Evolutionary conservation across 768 basidiomycete genomes (phyloP).

Genomic region (Fistulinella prunicolor): DNA sequence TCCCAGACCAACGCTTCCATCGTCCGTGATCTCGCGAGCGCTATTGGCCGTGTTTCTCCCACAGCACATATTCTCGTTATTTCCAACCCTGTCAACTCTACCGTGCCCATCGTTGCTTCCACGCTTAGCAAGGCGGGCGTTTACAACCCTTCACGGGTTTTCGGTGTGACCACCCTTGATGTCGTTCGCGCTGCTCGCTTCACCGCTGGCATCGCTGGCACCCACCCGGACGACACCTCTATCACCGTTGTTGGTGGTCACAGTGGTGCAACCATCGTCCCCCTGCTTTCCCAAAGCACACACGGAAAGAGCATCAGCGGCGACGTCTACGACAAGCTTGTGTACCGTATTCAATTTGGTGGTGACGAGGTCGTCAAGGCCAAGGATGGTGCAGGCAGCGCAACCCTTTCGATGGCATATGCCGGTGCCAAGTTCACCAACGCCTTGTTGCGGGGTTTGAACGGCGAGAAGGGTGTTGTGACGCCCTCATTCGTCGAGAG

Average conservation of each 20-base stretch:
- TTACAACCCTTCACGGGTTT: constrained; percentile 84
- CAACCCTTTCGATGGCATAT: constrained; percentile 77
- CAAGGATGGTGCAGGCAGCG: constrained; percentile 82
- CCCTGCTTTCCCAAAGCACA: constrained; percentile 81
- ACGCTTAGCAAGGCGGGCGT: constrained; percentile 90
- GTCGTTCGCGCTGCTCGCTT: constrained; percentile 96
- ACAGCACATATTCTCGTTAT: constrained; percentile 95
- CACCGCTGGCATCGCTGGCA: constrained; percentile 66
- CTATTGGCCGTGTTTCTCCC: constrained; percentile 82
- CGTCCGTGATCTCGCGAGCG: constrained; percentile 90
- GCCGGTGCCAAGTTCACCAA: constrained; percentile 73
- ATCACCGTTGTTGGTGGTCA: constrained; percentile 95
- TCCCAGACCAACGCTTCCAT: constrained; percentile 94
- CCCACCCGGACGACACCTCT: constrained; percentile 60
- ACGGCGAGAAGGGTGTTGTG: constrained; percentile 66
- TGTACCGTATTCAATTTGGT: constrained; percentile 94
- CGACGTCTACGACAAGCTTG: constrained; percentile 71
- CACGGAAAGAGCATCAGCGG: constrained; percentile 72
- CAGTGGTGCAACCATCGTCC: constrained; percentile 96
- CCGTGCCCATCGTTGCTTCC: constrained; percentile 94
- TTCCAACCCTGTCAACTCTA: constrained; percentile 98
- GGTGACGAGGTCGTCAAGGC: constrained; percentile 99
- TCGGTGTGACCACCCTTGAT: constrained; percentile 98
- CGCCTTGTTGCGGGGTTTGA: constrained; percentile 55
- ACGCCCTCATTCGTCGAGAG: constrained; percentile 89